Conservation (phyloP, 495 filamentous ascomycete genomes). For the Corynascus novoguineensis region DNA sequence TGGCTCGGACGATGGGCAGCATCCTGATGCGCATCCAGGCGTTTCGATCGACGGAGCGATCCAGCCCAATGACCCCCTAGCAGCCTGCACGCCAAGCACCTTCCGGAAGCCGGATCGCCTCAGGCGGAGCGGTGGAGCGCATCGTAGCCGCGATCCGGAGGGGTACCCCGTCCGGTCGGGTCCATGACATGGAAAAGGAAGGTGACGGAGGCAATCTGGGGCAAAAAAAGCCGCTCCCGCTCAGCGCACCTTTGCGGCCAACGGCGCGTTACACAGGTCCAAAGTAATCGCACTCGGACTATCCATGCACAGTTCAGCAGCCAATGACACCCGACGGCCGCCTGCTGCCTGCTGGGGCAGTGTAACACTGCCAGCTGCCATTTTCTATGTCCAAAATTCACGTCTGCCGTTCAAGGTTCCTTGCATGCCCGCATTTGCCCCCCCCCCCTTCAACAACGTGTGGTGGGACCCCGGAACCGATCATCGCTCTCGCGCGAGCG, state of each 20-base stretch:
- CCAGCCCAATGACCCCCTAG: too few relatives aligned
- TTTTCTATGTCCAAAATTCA: background rate
- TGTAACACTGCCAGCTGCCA: constrained; percentile 7
- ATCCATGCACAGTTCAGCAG: background rate
- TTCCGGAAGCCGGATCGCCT: constrained; percentile 10
- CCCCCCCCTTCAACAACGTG: constrained; percentile 7
- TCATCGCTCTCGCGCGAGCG: background rate
- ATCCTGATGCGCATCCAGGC: too few relatives aligned
- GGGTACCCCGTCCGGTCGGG: background rate
- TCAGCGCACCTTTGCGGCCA: background rate
- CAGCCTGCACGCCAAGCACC: constrained; percentile 1
- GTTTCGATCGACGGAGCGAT: background rate
- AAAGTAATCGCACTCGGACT: too few relatives aligned
- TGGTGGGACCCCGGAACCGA: background rate
- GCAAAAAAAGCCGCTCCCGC: background rate
- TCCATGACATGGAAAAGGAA: constrained; percentile 1
- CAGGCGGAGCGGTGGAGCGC: background rate
- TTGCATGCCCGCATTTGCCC: background rate
- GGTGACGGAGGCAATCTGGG: background rate
- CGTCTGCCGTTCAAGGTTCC: background rate
- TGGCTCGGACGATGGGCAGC: too few relatives aligned
- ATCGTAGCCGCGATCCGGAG: background rate
- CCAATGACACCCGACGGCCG: background rate
- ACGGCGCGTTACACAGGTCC: background rate
- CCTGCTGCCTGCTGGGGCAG: background rate